Evolutionary conservation across 495 filamentous ascomycete species (phyloP), one percentile per base, ranked within the genome.

Genomic region (Podospora appendiculata): DNA sequence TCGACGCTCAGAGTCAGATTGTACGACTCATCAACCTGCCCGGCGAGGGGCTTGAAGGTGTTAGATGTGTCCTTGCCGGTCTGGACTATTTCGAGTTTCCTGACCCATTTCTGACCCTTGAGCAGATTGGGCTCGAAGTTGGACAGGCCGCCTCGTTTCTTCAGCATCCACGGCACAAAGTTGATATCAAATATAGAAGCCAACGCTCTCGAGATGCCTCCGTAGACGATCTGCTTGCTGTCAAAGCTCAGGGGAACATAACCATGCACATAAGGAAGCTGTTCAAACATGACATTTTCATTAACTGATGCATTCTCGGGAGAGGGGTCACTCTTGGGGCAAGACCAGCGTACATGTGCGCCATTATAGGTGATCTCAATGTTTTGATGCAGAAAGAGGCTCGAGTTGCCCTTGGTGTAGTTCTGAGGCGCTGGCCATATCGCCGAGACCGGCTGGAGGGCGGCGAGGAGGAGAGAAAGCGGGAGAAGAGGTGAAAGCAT

Each of bases 141-240:
- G 40, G 75, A 67, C 32, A 75, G 67, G 45, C 64, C 36, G 42
- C 77, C 69, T 12, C 81, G 77, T 32, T 76, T 73, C 55, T 86
- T 74, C 52, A 91, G 79, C 69, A 83, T 88, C 87, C 88, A 92
- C 4, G 88, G 88, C 11, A 87, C 75, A 42, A 88, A 80, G 53
- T 77, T 78, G 54, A 80, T 66, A 19, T 70, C 64, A 63, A 89
- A 82, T 32, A 89, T 76, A 43, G 69, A 75, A 17, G 67, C 55
- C 34, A 76, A 50, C 6, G 71, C 63, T 35, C 78, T 68, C 35
- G 69, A 65, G 16, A 80, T 58, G n/a, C 66, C 76, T 48, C 65
- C 71, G 51, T 72, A 69, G 34, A 81, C 71, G 43, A 80, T 69
- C 19, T 77, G 70, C 52, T 64, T 68, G 64, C 71, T 77, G 55